A percentile compares a stretch with the other conserved stretches of the same genome.
phyloP scores from a whole-genome alignment of 768 basidiomycete genomes.

The Lentinula boryana region DNA sequence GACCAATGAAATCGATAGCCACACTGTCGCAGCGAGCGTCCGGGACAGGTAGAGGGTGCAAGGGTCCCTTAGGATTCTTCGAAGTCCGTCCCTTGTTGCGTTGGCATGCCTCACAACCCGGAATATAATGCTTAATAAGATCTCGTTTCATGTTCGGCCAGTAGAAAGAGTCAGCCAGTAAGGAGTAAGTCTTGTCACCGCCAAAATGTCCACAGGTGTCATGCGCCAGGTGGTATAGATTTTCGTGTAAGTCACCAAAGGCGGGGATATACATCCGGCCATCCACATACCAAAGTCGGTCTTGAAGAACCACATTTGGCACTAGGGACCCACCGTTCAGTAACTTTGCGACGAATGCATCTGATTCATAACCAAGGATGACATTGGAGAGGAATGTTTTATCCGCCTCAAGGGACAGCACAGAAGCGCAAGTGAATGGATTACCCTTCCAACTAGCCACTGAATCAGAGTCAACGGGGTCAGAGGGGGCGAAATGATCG shows the following conservation, averaged over 20 bases:
- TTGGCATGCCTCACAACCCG: constrained; percentile 18
- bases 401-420: too few species aligned
- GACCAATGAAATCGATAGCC: constrained; percentile 20
- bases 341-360: background rate
- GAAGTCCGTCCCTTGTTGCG: constrained; percentile 19
- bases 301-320: background rate
- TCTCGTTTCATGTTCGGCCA: constrained; percentile 17
- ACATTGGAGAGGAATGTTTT: too few species aligned
- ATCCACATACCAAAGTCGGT: constrained; percentile 5
- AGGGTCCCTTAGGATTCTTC: constrained; percentile 9
- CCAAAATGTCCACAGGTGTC: constrained; percentile 13
- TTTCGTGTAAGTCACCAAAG: background rate
- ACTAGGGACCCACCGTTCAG: background rate
- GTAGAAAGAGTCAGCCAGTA: constrained; percentile 9
- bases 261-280: constrained; percentile 2
- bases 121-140: constrained; percentile 17
- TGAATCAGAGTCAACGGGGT: background rate
- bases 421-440: too few species aligned
- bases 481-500: too few species aligned
- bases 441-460: too few species aligned
- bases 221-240: constrained; percentile 11
- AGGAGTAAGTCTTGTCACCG: constrained; percentile 10
- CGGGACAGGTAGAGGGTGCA: constrained; percentile 16
- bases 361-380: background rate
- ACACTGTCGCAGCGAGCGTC: constrained; percentile 9